These are phyloP conservation scores for Talaromyces rugulosus DNA, from an alignment of 2,329 filamentous ascomycete genomes.

Conservation along the genomic window DNA sequence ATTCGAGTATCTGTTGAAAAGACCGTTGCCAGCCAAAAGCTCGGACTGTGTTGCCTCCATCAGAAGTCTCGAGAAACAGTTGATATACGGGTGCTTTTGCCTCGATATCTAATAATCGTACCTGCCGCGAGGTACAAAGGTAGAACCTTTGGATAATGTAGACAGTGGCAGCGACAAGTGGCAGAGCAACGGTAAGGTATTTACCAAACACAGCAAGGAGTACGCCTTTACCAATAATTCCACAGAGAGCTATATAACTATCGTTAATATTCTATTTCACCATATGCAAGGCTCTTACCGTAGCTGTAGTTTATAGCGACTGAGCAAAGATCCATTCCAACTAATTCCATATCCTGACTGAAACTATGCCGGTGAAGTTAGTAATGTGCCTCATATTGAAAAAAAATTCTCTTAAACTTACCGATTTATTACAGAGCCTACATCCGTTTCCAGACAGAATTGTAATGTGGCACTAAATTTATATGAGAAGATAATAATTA, in stretches of 20 bases:
- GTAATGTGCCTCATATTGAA: not conserved
- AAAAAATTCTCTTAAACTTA: not conserved
- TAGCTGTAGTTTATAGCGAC: not conserved
- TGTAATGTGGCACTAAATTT: slow-evolving; percentile 5
- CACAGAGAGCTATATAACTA: not conserved
- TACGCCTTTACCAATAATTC: not conserved
- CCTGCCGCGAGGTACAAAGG: slow-evolving; percentile 56
- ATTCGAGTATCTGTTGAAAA: slow-evolving; percentile 46
- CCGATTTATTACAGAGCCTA: not conserved
- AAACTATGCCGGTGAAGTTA: slow-evolving; percentile 19
- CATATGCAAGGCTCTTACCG: not conserved
- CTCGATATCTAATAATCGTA: slow-evolving; percentile 59
- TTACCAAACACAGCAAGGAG: not conserved
- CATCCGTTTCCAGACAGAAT: not conserved
- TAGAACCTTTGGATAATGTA: slow-evolving; percentile 51
- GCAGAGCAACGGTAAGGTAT: not conserved
- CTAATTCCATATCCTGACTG: slow-evolving; percentile 26
- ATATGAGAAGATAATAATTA: not conserved
- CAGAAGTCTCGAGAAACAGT: slow-evolving; percentile 55
- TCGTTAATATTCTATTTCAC: no score
- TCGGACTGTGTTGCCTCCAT: slow-evolving; percentile 52
- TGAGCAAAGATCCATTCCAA: slow-evolving; percentile 20
- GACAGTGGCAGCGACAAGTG: not conserved
- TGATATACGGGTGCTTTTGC: slow-evolving; percentile 56
- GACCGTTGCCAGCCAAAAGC: slow-evolving; percentile 51